Percentiles rank a stretch among this genome's conserved stretches.
These are phyloP conservation scores for Hypoxylon lienhwacheense DNA, from an alignment of 495 filamentous ascomycete genomes.

Conservation along the genomic window DNA sequence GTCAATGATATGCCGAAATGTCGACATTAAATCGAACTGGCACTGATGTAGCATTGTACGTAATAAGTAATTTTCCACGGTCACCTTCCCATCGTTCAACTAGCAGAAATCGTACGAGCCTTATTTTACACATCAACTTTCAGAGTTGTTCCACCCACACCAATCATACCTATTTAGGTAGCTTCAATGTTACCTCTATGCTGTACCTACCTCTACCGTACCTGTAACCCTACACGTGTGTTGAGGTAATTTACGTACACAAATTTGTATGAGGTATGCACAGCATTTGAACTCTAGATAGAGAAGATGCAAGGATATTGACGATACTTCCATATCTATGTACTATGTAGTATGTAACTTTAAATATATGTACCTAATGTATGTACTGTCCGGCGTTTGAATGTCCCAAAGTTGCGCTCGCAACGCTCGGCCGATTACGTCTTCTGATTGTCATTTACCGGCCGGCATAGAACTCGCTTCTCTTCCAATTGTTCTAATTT, in stretches of 20 bases:
- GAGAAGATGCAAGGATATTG: too few relatives aligned
- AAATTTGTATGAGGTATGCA: too few relatives aligned
- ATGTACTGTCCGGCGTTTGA: too few relatives aligned
- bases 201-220: too few relatives aligned
- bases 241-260: too few relatives aligned
- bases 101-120: slow-evolving; percentile 23
- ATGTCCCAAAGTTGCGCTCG: not conserved
- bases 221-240: too few relatives aligned
- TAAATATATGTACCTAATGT: too few relatives aligned
- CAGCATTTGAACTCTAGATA: too few relatives aligned
- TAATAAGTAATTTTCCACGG: slow-evolving; percentile 26
- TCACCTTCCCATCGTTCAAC: slow-evolving; percentile 12
- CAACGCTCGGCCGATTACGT: slow-evolving; percentile 23
- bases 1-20: slow-evolving; percentile 24
- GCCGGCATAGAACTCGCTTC: slow-evolving; percentile 4
- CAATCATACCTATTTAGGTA: slow-evolving; percentile 24
- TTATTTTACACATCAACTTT: slow-evolving; percentile 8
- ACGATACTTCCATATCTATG: too few relatives aligned
- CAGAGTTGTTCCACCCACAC: slow-evolving; percentile 13
- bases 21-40: too few relatives aligned
- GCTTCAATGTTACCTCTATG: too few relatives aligned
- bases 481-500: not conserved
- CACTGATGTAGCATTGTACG: slow-evolving; percentile 16
- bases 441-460: slow-evolving; percentile 17
- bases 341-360: too few relatives aligned